Base-by-base conservation (phyloP, 495 filamentous ascomycete genomes). In the Penicillium cosmopolitanum region DNA sequence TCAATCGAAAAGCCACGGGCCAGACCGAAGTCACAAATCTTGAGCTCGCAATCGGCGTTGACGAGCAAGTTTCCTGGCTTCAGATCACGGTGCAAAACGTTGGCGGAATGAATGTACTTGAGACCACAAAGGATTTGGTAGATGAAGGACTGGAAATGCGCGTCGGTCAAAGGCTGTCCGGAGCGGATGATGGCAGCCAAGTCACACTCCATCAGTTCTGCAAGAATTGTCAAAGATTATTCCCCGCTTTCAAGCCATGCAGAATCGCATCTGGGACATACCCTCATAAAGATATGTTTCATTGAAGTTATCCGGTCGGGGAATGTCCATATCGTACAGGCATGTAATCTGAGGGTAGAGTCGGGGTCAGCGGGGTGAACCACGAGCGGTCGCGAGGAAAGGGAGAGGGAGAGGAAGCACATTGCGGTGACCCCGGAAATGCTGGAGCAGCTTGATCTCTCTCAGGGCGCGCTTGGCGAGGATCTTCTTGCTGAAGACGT, bases 401-500 rank as follows among this genome's bases (percentile, higher is more conserved):
- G 50, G 44, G 56, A 46, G 40, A 54, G 28, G 43, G 51, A 34
- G 40, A 11, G 43, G 25, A 47, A 28, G 56, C 80, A 90, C 87
- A 68, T 90, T 90, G 62, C 87, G 87, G 67, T 90, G 87, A 66
- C 95, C 95, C 70, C 95, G 78, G 82, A 98, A 98, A 71, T 98
- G 95, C 80, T 97, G 96, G 58, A 98, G 83, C 58, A 98, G 85
- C 84, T 98, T 98, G 75, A 98, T 97, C 79, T 98, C 95, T 74
- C 96, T 86, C 80, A 98, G 76, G 54, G 96, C 95, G 64, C 95
- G 90, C 84, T 98, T 98, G 59, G 95, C 95, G 58, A 98, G 81
- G 64, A 98, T 98, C 87, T 98, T 98, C 81, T 98, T 98, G 85
- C 93, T 97, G 82, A 98, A 98, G 60, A 98, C 96, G 89, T 98